Base-by-base conservation (phyloP, 2,329 filamentous ascomycete species). In the Clonostachys byssicola region DNA sequence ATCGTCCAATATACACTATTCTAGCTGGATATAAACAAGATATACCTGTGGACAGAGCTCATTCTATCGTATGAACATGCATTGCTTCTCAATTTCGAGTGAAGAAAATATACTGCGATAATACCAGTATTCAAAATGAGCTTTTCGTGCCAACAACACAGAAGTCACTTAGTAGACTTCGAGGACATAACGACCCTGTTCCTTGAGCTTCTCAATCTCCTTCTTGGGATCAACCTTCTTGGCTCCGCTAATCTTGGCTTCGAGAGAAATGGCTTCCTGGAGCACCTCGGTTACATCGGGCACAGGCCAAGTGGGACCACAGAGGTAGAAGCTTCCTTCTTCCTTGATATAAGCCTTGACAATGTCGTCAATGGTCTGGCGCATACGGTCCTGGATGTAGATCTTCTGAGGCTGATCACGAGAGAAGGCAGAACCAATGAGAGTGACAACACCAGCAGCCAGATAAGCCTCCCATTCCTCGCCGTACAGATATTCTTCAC, bases 391-490 rank as follows among this genome's bases (percentile, higher is more conserved):
- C 75, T 99, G 94, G 62, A 99, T 99, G 72, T 99, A 99, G 55
- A 99, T 96, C 84, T 99, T 99, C 74, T 96, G 80, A 14, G 89
- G 88, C 78, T 99, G 94, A 65, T 99, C 94, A 64, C 94, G 87
- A 49, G 89, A 95, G 78, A 99, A 99, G 40, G 94, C 94, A 45
- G 89, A 84, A 45, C 94, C 94, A 44, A 99, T 82, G 40, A 96
- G 80, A 1, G 94, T 99, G 65, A 99, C 92, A 58, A 99, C 89
- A 45, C 94, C 94, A 0, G 94, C 91, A 51, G 92, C 92, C 62
- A 94, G 83, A 71, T 99, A 99, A 0, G 94, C 94, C 69, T 99
- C 94, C 94, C 94, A 99, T 69, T 99, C 94, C 69, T 99, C 94
- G 52, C 94, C 94, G 63, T 97, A 99, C 51, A 96, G 85, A 71